Percentiles rank a stretch among this genome's conserved stretches.
Conservation (phyloP, 257 asterid genomes). For the Coffea canephora region DNA sequence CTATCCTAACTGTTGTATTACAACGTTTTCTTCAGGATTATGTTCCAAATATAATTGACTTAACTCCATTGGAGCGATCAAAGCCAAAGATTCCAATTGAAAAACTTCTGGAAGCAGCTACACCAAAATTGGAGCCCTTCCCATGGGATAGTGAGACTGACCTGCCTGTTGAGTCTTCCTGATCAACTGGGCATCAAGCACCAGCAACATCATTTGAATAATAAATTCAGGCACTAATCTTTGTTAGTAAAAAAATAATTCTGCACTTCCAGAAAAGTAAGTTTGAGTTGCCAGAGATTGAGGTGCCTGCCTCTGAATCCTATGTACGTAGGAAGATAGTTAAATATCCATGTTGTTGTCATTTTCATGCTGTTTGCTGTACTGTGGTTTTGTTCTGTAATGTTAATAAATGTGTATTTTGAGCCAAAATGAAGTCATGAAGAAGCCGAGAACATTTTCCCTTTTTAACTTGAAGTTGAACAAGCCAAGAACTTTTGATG, state of each 20-base stretch:
- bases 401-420: too few species aligned
- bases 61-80: constrained; percentile 49
- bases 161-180: constrained; percentile 43
- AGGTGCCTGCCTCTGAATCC: background rate
- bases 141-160: constrained; percentile 62
- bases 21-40: constrained; percentile 33
- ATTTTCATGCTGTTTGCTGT: too few species aligned
- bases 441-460: too few species aligned
- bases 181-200: constrained; percentile 12
- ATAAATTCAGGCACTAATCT: background rate
- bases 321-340: too few species aligned
- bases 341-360: too few species aligned
- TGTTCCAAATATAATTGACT: constrained; percentile 30
- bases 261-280: background rate
- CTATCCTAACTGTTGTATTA: background rate
- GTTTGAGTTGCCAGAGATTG: background rate
- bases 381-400: too few species aligned
- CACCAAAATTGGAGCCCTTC: constrained; percentile 40
- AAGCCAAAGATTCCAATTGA: constrained; percentile 46
- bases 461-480: too few species aligned
- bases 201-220: background rate
- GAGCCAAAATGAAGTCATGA: too few species aligned
- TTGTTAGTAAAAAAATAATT: background rate
- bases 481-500: too few species aligned
- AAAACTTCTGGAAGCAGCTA: constrained; percentile 57